Evolutionary conservation across 805 yeast genomes (phyloP), one percentile per base, ranked within the genome.

Genomic region (Candida coleopterorum): DNA sequence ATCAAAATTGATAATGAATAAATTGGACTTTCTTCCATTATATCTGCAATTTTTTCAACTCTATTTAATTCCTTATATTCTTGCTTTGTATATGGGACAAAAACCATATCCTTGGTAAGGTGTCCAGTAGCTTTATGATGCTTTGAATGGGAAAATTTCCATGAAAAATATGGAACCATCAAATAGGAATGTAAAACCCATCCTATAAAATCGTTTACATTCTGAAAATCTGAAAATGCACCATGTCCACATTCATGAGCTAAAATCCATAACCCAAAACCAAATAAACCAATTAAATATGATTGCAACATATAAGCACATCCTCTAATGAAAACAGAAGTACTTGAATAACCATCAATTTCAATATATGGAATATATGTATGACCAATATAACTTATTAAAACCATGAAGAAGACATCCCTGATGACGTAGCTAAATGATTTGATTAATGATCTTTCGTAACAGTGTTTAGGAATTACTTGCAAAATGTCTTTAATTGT

Each of bases 161-260:
- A 77, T 4, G 79, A 73, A 47, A 77, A 77, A 54, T 73, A 77
- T 20, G 82, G 83, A 37, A 76, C 80, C 42, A 74, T 56, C 43
- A 68, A 56, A 49, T 71, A 75, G 29, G 80, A 74, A 52, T 77
- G 82, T 33, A 77, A 54, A 20, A 73, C 67, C 82, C 81, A 77
- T 36, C 83, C 83, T 40, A 74, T 69, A 18, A 68, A 52, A 52
- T 76, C 80, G 48, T 77, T 77, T 35, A 77, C 64, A 48, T 53
- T 54, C 40, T 61, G 65, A 48, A 73, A 73, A 47, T 76, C 79
- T 25, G 77, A 69, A 51, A 77, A 77, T 14, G 81, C 81, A 35
- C 70, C 72, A 53, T 77, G 83, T 28, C 82, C 81, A 63, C 82
- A 77, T 57, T 75, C 81, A 52, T 75, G 81, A 32, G 79, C 80